Conservation (phyloP, 352 stramenopile genomes). For the Phytophthora quininea region DNA sequence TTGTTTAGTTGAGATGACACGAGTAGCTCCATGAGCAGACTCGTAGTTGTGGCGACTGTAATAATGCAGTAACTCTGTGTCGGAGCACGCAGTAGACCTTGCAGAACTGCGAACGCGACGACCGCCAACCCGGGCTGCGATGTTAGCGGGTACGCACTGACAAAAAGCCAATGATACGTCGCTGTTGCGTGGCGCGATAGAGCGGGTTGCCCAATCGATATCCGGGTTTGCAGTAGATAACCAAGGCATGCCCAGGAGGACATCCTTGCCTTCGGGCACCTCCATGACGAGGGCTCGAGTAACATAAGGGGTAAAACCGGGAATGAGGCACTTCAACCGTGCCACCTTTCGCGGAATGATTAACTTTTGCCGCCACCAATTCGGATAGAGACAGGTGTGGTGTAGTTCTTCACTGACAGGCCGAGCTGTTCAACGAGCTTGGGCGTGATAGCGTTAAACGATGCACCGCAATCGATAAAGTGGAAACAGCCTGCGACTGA, state of each 20-base stretch:
- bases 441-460: neutral
- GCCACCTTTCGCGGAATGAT: neutral
- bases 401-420: neutral
- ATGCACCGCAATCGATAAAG: constrained; percentile 4
- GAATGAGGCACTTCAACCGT: neutral
- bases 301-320: neutral
- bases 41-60: neutral
- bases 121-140: neutral
- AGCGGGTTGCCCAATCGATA: neutral
- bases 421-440: neutral
- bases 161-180: neutral
- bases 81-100: neutral
- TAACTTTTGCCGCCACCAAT: neutral
- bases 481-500: neutral
- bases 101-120: neutral
- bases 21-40: neutral
- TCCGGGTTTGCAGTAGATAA: neutral
- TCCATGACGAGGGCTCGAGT: neutral
- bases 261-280: neutral
- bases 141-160: neutral
- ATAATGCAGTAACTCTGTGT: neutral
- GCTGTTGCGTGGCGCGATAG: neutral
- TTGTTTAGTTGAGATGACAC: neutral
- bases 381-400: neutral
- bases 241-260: neutral